A percentile compares a stretch with the other conserved stretches of the same genome.
These are phyloP conservation scores for Fraxinus velutina DNA, from an alignment of 305 asterid genomes.

Conservation along the genomic window DNA sequence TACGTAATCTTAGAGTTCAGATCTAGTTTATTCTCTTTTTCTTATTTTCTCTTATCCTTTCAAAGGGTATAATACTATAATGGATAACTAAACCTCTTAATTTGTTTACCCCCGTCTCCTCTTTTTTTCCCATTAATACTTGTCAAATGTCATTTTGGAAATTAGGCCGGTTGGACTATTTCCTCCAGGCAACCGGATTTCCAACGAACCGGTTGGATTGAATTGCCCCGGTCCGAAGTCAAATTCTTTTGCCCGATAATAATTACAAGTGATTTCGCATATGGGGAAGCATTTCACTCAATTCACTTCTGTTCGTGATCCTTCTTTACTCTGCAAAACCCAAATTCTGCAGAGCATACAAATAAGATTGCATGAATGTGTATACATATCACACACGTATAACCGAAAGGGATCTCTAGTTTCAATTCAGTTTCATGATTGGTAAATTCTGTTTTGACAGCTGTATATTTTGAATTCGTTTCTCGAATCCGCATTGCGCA, in stretches of 20 bases:
- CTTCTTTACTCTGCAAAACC: slow-evolving; percentile 32
- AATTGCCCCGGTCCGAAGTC: slow-evolving; percentile 7
- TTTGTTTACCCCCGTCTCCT: too few species aligned
- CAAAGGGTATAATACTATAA: too few species aligned
- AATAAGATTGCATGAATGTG: slow-evolving; percentile 30
- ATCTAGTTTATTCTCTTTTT: too few species aligned
- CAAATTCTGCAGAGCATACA: slow-evolving; percentile 22
- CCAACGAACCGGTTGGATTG: background rate
- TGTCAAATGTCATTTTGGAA: too few species aligned
- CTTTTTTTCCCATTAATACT: too few species aligned
- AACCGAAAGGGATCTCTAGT: slow-evolving; percentile 19
- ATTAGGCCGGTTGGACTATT: too few species aligned
- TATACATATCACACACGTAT: background rate
- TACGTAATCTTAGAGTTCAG: too few species aligned
- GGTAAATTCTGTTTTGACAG: slow-evolving; percentile 4
- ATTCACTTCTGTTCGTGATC: slow-evolving; percentile 23
- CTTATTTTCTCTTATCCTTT: too few species aligned
- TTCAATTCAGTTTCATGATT: slow-evolving; percentile 20
- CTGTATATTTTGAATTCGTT: slow-evolving; percentile 26
- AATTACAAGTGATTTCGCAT: slow-evolving; percentile 11
- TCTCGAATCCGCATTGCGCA: slow-evolving; percentile 25
- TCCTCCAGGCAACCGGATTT: background rate
- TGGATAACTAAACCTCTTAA: too few species aligned
- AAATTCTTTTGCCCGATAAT: slow-evolving; percentile 11
- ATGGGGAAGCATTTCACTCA: slow-evolving; percentile 10